These are phyloP conservation scores for Phellopilus nigrolimitatus DNA, from an alignment of 1,284 basidiomycete species.

Conservation along the genomic window DNA sequence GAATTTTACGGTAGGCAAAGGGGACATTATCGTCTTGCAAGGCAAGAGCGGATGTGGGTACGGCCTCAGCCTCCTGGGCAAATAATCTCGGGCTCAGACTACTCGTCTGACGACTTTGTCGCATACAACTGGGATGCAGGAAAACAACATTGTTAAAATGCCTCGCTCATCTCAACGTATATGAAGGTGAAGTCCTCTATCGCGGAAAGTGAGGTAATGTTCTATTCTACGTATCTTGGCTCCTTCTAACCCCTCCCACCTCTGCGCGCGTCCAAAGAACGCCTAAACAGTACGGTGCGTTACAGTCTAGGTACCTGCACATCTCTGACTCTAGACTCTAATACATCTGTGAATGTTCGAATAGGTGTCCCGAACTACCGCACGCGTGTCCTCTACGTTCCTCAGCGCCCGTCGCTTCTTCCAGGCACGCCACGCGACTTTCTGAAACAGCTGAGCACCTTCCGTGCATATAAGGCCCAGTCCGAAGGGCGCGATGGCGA, in stretches of 20 bases:
- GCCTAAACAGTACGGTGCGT: slow-evolving; percentile 50
- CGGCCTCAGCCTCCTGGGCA: slow-evolving; percentile 22
- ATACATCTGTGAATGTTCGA: neutral
- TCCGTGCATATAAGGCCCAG: slow-evolving; percentile 45
- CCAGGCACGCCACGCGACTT: slow-evolving; percentile 76
- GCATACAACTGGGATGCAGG: slow-evolving; percentile 43
- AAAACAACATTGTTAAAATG: slow-evolving; percentile 83
- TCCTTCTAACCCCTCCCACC: neutral
- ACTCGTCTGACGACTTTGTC: slow-evolving; percentile 3
- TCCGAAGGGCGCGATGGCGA: slow-evolving; percentile 23
- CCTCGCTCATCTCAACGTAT: slow-evolving; percentile 72
- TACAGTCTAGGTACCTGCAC: slow-evolving; percentile 43
- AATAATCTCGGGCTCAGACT: neutral
- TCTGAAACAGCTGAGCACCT: slow-evolving; percentile 49
- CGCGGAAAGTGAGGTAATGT: slow-evolving; percentile 53
- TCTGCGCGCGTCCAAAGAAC: slow-evolving; percentile 44
- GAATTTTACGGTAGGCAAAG: slow-evolving; percentile 57
- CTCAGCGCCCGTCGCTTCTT: slow-evolving; percentile 80
- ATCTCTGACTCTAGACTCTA: slow-evolving; percentile 30
- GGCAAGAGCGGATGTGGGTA: slow-evolving; percentile 72
- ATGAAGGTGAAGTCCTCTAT: slow-evolving; percentile 61
- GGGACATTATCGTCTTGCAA: slow-evolving; percentile 68
- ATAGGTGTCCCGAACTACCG: slow-evolving; percentile 73
- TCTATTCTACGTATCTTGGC: neutral
- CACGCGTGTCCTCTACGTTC: slow-evolving; percentile 76